Conservation (phyloP, 768 basidiomycete species). For the Tubosaeta sp. region DNA sequence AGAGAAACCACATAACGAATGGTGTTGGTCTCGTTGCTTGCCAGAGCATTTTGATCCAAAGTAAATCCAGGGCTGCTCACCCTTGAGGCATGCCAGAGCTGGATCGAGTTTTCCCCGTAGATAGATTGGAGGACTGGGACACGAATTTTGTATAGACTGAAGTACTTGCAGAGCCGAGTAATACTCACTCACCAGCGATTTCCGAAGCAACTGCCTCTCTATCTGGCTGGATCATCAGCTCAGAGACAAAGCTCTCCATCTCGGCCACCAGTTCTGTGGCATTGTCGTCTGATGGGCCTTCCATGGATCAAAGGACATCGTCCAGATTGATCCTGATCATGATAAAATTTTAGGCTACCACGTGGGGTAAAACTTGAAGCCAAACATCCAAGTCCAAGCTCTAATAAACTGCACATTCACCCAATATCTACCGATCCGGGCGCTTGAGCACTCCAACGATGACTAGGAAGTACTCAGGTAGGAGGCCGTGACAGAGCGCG, state of each 20-base stretch:
- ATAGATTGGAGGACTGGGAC: conserved; percentile 68
- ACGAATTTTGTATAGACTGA: not conserved
- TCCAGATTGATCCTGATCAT: not conserved
- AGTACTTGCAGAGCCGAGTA: not conserved
- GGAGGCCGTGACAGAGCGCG: too few species aligned
- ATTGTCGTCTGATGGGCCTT: conserved; percentile 7
- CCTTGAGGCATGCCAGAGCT: conserved; percentile 47
- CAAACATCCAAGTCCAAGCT: too few species aligned
- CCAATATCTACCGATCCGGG: too few species aligned
- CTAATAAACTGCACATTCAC: too few species aligned
- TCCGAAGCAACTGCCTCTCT: conserved; percentile 44
- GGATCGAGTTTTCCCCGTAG: conserved; percentile 66
- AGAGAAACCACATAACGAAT: conserved; percentile 64
- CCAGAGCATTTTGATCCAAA: conserved; percentile 1
- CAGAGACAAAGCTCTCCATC: conserved; percentile 24
- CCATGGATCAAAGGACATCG: conserved; percentile 18
- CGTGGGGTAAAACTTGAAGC: not conserved
- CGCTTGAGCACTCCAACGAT: too few species aligned
- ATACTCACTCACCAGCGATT: conserved; percentile 37
- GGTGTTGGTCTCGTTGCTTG: conserved; percentile 28
- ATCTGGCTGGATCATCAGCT: conserved; percentile 32
- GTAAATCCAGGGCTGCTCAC: conserved; percentile 8
- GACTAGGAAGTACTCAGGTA: too few species aligned
- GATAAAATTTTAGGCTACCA: conserved; percentile 6
- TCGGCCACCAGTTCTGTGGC: conserved; percentile 16